Evolutionary conservation across 345 rosid genomes (phyloP).

Genomic region (Brassica cretica): DNA sequence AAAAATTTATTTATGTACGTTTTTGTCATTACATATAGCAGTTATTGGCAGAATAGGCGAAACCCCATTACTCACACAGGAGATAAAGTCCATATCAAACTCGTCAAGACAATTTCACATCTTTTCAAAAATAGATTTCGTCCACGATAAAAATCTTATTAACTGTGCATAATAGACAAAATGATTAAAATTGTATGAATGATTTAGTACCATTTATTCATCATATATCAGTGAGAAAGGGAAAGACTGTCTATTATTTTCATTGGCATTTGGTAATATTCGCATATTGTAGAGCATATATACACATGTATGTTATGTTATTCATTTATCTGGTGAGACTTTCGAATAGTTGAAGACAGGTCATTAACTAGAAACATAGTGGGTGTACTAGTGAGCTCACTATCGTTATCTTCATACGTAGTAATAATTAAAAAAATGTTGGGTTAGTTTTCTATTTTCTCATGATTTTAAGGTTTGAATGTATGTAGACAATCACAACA

Average conservation of each 20-base stretch:
- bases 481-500: constrained; percentile 25
- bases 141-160: background rate
- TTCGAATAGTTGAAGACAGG: constrained; percentile 38
- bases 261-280: constrained; percentile 4
- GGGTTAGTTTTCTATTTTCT: constrained; percentile 34
- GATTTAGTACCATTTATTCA: background rate
- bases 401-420: constrained; percentile 36
- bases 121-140: background rate
- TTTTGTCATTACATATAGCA: background rate
- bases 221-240: background rate
- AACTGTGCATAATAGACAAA: background rate
- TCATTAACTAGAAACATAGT: constrained; percentile 36
- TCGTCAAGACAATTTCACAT: constrained; percentile 14
- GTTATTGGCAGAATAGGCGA: constrained; percentile 20
- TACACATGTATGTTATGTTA: constrained; percentile 1
- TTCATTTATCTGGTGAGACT: constrained; percentile 28
- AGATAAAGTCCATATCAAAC: background rate
- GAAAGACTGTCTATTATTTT: background rate
- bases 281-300: background rate
- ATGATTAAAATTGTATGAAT: background rate
- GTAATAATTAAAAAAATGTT: constrained; percentile 17
- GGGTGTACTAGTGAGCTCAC: constrained; percentile 51
- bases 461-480: constrained; percentile 42
- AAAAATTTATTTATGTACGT: background rate
- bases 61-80: constrained; percentile 5